Evolutionary conservation across 2,329 filamentous ascomycete species (phyloP).

Genomic region (Ceratocystis papillata): DNA sequence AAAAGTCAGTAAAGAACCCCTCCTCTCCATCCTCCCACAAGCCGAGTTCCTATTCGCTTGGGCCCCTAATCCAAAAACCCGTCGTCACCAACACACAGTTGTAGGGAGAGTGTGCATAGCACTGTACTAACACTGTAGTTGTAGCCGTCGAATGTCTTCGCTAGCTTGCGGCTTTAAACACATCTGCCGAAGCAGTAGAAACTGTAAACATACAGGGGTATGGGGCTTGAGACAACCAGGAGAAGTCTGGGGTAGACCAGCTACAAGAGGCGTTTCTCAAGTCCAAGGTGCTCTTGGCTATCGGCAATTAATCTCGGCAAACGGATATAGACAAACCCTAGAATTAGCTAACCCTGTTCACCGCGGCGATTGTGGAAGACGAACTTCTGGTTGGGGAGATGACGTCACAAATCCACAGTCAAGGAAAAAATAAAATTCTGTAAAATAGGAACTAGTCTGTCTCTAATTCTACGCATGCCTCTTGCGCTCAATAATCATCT

Average conservation of each 20-base stretch:
- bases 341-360: neutral
- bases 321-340: neutral
- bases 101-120: neutral
- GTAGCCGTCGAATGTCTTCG: neutral
- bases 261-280: neutral
- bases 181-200: slow-evolving; percentile 9
- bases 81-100: neutral
- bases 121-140: neutral
- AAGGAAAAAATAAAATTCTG: neutral
- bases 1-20: too few species aligned
- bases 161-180: slow-evolving; percentile 6
- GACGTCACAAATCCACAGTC: neutral
- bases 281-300: neutral
- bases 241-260: slow-evolving; percentile 3
- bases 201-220: neutral
- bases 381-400: too few species aligned
- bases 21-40: neutral
- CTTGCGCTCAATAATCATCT: neutral
- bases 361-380: too few species aligned
- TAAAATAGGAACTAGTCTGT: neutral
- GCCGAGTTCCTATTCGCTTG: neutral
- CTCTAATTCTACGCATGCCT: neutral
- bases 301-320: slow-evolving; percentile 5
- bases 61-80: neutral
- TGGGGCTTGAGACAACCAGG: neutral